A percentile compares a stretch with the other conserved stretches of the same genome.
These are phyloP conservation scores for Leptomonas pyrrhocoris DNA, from an alignment of 208 protist genomes.

Conservation along the genomic window DNA sequence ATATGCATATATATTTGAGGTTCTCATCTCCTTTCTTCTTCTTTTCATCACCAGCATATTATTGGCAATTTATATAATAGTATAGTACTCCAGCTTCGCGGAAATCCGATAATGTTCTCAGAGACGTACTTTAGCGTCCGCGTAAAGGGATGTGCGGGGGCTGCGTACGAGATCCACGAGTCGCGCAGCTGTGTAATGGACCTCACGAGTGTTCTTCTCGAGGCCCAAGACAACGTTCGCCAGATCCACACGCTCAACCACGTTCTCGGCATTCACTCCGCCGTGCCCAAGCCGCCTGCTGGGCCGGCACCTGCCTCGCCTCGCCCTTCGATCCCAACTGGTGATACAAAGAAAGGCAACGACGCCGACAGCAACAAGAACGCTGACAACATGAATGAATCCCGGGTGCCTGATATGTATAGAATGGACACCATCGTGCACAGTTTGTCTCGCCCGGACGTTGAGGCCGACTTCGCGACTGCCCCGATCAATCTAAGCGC, in stretches of 20 bases:
- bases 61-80: no score
- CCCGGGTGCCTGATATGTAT: background rate
- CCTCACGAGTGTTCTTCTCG: conserved; percentile 22
- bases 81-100: no score
- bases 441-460: background rate
- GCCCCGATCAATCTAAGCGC: background rate
- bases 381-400: background rate
- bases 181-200: conserved; percentile 22
- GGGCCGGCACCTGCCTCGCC: background rate
- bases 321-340: background rate
- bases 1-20: no score
- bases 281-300: background rate
- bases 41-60: no score
- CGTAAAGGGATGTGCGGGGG: conserved; percentile 19
- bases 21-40: no score
- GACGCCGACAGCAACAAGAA: background rate
- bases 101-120: conserved; percentile 4
- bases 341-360: background rate
- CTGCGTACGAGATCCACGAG: conserved; percentile 10
- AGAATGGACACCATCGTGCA: background rate
- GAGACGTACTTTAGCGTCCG: conserved; percentile 14
- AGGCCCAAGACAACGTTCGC: conserved; percentile 30
- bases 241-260: conserved; percentile 24
- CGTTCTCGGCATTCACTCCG: conserved; percentile 10
- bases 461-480: background rate